Percentiles rank a stretch among this genome's conserved stretches.
phyloP scores from a whole-genome alignment of 306 rosid genomes.

The Astragalus glycyphyllos region DNA sequence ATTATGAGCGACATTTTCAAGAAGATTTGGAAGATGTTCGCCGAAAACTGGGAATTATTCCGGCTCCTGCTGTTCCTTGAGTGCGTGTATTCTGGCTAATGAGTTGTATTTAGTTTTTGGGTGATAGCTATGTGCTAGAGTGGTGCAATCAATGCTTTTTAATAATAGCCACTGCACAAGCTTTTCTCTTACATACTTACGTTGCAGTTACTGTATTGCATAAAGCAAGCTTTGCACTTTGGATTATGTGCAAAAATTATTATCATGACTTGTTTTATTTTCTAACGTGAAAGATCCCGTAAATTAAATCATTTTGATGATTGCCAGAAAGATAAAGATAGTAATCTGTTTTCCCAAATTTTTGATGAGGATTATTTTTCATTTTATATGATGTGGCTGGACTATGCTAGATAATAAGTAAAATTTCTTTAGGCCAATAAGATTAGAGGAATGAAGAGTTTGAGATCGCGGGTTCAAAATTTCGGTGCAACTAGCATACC shows the following conservation, averaged over 20 bases:
- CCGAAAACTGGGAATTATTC: slow-evolving; percentile 77
- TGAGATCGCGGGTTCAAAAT: neutral
- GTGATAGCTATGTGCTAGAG: neutral
- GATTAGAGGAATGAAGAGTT: neutral
- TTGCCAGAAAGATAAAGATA: neutral
- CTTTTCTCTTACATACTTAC: neutral
- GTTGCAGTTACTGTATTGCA: neutral
- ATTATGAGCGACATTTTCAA: slow-evolving; percentile 82
- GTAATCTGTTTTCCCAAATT: neutral
- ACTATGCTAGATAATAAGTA: neutral
- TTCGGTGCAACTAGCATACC: slow-evolving; percentile 3
- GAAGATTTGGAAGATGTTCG: slow-evolving; percentile 85
- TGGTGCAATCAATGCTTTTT: neutral
- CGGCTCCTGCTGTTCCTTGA: slow-evolving; percentile 60
- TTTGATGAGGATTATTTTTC: neutral
- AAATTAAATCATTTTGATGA: neutral
- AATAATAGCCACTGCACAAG: neutral
- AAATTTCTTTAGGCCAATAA: neutral
- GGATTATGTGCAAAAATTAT: neutral
- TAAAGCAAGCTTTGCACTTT: neutral
- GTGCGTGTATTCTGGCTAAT: slow-evolving; percentile 30
- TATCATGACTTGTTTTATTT: neutral
- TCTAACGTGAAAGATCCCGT: neutral
- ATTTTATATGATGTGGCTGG: neutral
- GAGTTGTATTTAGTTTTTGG: slow-evolving; percentile 1